Percentiles rank a stretch among this genome's conserved stretches.
Evolutionary conservation across 2,329 filamentous ascomycete genomes (phyloP).

Genomic region (Penicillium rolfsii): DNA sequence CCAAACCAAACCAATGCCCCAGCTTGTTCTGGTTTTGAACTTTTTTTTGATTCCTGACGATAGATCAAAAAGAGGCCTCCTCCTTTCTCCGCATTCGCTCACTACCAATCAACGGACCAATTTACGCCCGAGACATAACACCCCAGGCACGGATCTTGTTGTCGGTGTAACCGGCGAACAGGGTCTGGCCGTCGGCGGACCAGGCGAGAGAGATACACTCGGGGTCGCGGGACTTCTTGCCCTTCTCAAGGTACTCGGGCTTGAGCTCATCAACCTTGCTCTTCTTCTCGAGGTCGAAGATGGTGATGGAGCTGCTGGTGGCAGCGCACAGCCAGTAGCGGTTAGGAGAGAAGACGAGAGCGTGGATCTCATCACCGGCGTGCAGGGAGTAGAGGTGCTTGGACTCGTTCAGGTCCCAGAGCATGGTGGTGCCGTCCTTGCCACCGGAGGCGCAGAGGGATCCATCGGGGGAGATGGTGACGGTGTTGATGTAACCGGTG

Average conservation of each 20-base stretch:
- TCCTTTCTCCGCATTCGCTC: slow-evolving; percentile 29
- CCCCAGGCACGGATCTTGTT: slow-evolving; percentile 98
- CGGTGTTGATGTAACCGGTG: slow-evolving; percentile 99
- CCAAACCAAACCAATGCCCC: slow-evolving; percentile 40
- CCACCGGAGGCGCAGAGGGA: slow-evolving; percentile 98
- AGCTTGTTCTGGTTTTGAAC: slow-evolving; percentile 37
- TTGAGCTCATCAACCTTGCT: slow-evolving; percentile 99
- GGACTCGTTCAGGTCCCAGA: slow-evolving; percentile 99
- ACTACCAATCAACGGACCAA: slow-evolving; percentile 26
- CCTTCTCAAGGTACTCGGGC: slow-evolving; percentile 92
- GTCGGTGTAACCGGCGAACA: slow-evolving; percentile 99
- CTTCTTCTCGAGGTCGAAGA: slow-evolving; percentile 99
- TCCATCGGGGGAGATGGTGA: slow-evolving; percentile 99
- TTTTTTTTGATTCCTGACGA: slow-evolving; percentile 40
- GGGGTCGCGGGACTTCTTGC: slow-evolving; percentile 99
- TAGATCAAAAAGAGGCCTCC: slow-evolving; percentile 36
- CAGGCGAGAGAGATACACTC: slow-evolving; percentile 98
- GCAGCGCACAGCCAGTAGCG: slow-evolving; percentile 99
- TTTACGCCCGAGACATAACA: slow-evolving; percentile 90
- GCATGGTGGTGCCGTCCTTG: slow-evolving; percentile 99
- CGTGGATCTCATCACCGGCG: slow-evolving; percentile 99
- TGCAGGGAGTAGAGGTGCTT: slow-evolving; percentile 99
- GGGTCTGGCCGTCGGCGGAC: slow-evolving; percentile 97
- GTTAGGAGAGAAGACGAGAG: slow-evolving; percentile 99
- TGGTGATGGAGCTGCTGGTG: slow-evolving; percentile 97